Evolutionary conservation across 768 basidiomycete species (phyloP).

Genomic region (Mycena galericulata): DNA sequence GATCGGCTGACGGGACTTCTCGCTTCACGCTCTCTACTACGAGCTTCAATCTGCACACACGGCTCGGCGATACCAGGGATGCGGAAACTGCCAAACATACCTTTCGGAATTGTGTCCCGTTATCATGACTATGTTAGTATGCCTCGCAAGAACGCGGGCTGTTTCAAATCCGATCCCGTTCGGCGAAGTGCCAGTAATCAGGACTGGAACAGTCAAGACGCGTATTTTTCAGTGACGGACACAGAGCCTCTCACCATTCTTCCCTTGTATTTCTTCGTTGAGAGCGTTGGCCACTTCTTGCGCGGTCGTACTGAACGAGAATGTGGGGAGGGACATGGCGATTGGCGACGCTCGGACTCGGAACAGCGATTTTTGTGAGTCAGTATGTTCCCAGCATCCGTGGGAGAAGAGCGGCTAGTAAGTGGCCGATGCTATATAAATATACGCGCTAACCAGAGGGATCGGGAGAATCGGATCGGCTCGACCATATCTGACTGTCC

Average conservation of each 20-base stretch:
- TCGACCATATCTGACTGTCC: no score
- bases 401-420: no score
- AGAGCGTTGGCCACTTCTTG: neutral
- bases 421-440: no score
- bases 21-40: slow-evolving; percentile 14
- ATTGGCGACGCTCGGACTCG: no score
- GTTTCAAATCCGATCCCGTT: slow-evolving; percentile 4
- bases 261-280: neutral
- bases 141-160: neutral
- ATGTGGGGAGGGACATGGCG: neutral
- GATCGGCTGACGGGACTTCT: slow-evolving; percentile 5
- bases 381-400: no score
- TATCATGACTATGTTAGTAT: no score
- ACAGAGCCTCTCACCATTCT: neutral
- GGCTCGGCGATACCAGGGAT: no score
- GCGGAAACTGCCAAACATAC: no score
- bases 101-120: no score
- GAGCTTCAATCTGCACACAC: neutral
- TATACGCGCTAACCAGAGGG: no score
- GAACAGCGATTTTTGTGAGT: no score
- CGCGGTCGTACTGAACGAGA: neutral
- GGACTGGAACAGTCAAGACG: neutral
- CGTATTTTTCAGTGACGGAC: neutral
- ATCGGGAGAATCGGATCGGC: no score
- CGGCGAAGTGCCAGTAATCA: slow-evolving; percentile 1